A percentile compares a stretch with the other conserved stretches of the same genome.
phyloP scores from a whole-genome alignment of 495 filamentous ascomycete genomes.

The Tuber magnatum region DNA sequence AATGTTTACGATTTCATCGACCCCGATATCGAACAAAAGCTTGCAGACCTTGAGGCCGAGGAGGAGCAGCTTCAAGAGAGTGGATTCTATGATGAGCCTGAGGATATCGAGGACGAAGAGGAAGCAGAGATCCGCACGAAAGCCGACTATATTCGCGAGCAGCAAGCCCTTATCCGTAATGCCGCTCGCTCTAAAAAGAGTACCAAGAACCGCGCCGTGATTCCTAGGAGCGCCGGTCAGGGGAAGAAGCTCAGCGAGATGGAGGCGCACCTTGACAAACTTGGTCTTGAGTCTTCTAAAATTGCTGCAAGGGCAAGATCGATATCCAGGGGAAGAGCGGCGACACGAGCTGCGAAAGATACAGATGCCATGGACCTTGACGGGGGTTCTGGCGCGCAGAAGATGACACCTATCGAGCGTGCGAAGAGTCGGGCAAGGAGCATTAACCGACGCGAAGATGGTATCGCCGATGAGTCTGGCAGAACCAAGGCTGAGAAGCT shows the following conservation, averaged over 20 bases:
- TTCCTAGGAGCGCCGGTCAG: conserved; percentile 66
- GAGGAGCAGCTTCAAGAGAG: conserved; percentile 82
- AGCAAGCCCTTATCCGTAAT: conserved; percentile 78
- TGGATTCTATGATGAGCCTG: conserved; percentile 66
- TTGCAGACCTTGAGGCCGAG: conserved; percentile 85
- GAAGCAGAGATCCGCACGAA: conserved; percentile 81
- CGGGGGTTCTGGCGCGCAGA: conserved; percentile 47
- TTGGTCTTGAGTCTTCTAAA: conserved; percentile 75
- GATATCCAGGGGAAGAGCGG: conserved; percentile 55
- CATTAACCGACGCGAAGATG: conserved; percentile 79
- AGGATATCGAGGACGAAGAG: conserved; percentile 68
- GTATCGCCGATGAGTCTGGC: conserved; percentile 55
- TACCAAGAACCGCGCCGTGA: conserved; percentile 88
- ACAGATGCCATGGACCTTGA: conserved; percentile 85
- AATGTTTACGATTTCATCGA: conserved; percentile 97
- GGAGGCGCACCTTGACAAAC: conserved; percentile 70
- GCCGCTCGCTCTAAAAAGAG: conserved; percentile 86
- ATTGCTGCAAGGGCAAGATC: conserved; percentile 64
- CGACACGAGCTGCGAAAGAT: conserved; percentile 50
- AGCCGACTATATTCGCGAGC: conserved; percentile 90
- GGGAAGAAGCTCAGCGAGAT: conserved; percentile 75
- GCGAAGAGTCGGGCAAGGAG: conserved; percentile 73
- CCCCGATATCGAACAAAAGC: conserved; percentile 87
- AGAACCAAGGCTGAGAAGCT: conserved; percentile 75
- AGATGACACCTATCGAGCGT: conserved; percentile 52